Evolutionary conservation across 179 eudicot species (phyloP).

Genomic region (Heliamphora pulchella): DNA sequence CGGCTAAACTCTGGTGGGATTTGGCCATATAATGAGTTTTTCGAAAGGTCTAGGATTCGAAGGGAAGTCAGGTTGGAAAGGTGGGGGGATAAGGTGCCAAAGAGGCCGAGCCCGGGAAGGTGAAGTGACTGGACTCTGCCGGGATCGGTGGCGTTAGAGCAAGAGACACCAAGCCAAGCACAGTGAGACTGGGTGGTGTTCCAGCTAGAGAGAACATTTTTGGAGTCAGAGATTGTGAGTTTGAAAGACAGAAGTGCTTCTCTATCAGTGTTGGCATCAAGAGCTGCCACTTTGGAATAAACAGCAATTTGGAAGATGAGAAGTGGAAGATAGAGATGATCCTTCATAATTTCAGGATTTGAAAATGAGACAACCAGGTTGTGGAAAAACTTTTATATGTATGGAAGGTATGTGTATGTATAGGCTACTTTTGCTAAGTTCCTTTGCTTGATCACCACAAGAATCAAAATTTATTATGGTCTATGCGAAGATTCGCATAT

Average conservation of each 20-base stretch:
- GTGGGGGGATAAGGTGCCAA: constrained; percentile 10
- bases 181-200: constrained; percentile 8
- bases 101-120: constrained; percentile 1
- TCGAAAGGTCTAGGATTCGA: not conserved
- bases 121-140: constrained; percentile 1
- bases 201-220: constrained; percentile 7
- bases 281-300: not conserved
- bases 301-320: not conserved
- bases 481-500: too few relatives aligned
- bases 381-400: too few relatives aligned
- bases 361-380: not conserved
- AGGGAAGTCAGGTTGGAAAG: constrained; percentile 18
- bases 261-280: constrained; percentile 10
- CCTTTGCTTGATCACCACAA: too few relatives aligned
- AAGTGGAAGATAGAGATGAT: not conserved
- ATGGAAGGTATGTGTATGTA: too few relatives aligned
- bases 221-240: not conserved
- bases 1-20: constrained; percentile 5
- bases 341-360: not conserved
- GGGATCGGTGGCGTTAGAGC: not conserved
- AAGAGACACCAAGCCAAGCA: constrained; percentile 13
- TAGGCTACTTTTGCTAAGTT: too few relatives aligned
- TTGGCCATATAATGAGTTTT: constrained; percentile 13
- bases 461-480: too few relatives aligned
- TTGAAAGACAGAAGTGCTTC: constrained; percentile 11